Conservation (phyloP, 2,329 filamentous ascomycete species). For the Neonectria punicea region DNA sequence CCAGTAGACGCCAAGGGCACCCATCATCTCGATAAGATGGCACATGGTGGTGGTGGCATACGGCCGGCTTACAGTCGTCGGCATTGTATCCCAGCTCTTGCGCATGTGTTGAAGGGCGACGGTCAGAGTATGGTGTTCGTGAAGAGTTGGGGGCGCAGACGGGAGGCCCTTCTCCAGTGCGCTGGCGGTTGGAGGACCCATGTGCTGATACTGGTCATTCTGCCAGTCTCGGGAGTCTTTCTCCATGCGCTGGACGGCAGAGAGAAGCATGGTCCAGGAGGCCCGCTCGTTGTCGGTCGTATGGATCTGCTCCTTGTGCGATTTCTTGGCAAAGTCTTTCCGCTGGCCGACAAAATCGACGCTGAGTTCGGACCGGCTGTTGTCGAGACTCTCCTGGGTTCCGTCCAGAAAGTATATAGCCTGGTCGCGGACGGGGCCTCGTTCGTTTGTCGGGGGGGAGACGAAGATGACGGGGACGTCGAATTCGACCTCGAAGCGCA, state of each 20-base stretch:
- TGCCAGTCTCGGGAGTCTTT: constrained; percentile 60
- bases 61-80: constrained; percentile 56
- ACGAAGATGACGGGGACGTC: constrained; percentile 63
- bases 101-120: constrained; percentile 59
- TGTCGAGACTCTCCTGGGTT: constrained; percentile 47
- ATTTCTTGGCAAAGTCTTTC: constrained; percentile 39
- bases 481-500: constrained; percentile 62
- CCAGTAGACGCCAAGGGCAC: constrained; percentile 67
- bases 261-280: constrained; percentile 64
- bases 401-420: constrained; percentile 54
- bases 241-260: constrained; percentile 62
- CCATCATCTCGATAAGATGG: constrained; percentile 64
- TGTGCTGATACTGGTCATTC: constrained; percentile 42
- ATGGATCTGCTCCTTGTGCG: constrained; percentile 54
- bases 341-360: constrained; percentile 39
- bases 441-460: constrained; percentile 53
- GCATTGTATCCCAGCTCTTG: constrained; percentile 65
- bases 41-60: constrained; percentile 67
- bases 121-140: constrained; percentile 52
- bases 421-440: constrained; percentile 48
- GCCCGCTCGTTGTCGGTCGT: constrained; percentile 67
- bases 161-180: constrained; percentile 36
- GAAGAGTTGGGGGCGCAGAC: constrained; percentile 38
- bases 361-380: constrained; percentile 48
- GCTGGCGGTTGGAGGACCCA: constrained; percentile 33